A percentile compares a stretch with the other conserved stretches of the same genome.
phyloP scores from a whole-genome alignment of 306 rosid genomes.

The Cicer pinnatifidum region DNA sequence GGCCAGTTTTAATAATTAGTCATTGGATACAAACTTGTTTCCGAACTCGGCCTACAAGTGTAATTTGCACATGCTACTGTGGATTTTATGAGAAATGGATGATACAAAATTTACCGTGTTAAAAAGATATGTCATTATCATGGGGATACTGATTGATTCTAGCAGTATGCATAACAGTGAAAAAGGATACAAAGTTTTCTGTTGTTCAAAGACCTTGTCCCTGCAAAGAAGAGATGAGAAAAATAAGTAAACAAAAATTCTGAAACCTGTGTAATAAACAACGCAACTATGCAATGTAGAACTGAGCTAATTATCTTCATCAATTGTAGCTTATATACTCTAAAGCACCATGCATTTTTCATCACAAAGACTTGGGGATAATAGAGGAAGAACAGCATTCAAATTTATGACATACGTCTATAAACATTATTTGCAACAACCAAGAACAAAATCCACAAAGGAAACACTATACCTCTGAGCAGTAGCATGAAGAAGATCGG shows the following conservation, averaged over 20 bases:
- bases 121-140: conserved; percentile 10
- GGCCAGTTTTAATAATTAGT: not conserved
- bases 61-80: conserved; percentile 8
- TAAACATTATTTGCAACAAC: conserved; percentile 25
- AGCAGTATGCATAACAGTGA: conserved; percentile 3
- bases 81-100: conserved; percentile 25
- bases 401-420: not conserved
- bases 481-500: conserved; percentile 77
- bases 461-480: conserved; percentile 65
- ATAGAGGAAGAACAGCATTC: conserved; percentile 11
- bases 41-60: not conserved
- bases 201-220: conserved; percentile 94
- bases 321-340: conserved; percentile 7
- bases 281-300: conserved; percentile 12
- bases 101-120: conserved; percentile 1
- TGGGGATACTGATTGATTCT: not conserved
- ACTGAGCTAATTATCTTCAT: conserved; percentile 12
- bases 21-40: conserved; percentile 5
- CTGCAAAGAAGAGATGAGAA: conserved; percentile 52
- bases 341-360: conserved; percentile 9
- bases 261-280: conserved; percentile 38
- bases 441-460: conserved; percentile 12
- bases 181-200: conserved; percentile 86
- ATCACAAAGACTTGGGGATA: conserved; percentile 6
- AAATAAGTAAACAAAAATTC: conserved; percentile 17